These are phyloP conservation scores for Sclerospora graminicola DNA, from an alignment of 352 stramenopile species.

Conservation along the genomic window DNA sequence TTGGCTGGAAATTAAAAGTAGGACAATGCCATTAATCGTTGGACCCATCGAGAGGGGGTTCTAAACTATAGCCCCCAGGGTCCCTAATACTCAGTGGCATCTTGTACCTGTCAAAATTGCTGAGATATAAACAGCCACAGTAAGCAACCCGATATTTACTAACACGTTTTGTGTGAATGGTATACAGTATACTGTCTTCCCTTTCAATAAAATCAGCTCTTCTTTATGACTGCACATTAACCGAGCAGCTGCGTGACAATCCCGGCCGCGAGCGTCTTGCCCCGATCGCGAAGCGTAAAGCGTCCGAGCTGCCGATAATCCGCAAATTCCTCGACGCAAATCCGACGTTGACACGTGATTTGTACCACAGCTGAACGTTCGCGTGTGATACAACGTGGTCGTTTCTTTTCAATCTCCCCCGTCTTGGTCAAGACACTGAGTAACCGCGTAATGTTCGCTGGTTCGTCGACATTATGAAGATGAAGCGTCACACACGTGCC, in stretches of 20 bases:
- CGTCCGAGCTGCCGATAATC: slow-evolving; percentile 69
- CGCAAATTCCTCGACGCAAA: slow-evolving; percentile 78
- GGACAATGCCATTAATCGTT: too few species aligned
- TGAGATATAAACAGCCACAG: neutral
- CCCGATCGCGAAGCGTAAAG: slow-evolving; percentile 77
- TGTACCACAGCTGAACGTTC: slow-evolving; percentile 78
- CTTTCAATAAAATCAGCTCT: too few species aligned
- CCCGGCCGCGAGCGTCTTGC: slow-evolving; percentile 71
- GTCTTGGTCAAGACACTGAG: slow-evolving; percentile 64
- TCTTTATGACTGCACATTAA: slow-evolving; percentile 14
- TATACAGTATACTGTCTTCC: too few species aligned
- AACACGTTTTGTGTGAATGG: too few species aligned
- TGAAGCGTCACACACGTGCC: slow-evolving; percentile 77
- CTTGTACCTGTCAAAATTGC: too few species aligned
- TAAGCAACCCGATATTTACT: too few species aligned
- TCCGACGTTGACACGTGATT: slow-evolving; percentile 61
- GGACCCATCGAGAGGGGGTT: too few species aligned
- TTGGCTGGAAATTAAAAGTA: too few species aligned
- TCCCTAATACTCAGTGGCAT: too few species aligned
- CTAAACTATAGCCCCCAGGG: too few species aligned
- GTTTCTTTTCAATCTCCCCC: slow-evolving; percentile 72
- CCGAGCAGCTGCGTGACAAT: slow-evolving; percentile 77
- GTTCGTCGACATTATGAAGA: slow-evolving; percentile 82
- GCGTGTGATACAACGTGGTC: slow-evolving; percentile 78
- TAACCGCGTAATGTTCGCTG: slow-evolving; percentile 68